Base-by-base conservation (phyloP, 352 stramenopile genomes). In the Phytophthora pini region DNA sequence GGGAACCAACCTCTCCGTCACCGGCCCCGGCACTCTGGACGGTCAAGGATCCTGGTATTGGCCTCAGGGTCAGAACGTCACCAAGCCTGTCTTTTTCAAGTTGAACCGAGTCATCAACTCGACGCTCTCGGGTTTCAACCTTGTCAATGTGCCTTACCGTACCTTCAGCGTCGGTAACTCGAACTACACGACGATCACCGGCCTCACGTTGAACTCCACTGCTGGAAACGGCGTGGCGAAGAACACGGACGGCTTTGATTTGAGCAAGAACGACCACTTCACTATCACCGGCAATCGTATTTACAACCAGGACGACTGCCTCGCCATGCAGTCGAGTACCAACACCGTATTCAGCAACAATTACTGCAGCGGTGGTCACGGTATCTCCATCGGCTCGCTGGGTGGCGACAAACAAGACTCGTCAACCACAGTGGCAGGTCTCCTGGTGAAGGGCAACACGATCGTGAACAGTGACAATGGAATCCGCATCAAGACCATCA, bases 31-130 rank as follows among this genome's bases (percentile, higher is more conserved):
- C 17, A 76, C 67, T 3, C 60, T 81, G 11, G 70, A 81, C 22
- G 73, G 73, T 32, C 69, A 78, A 43, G 69, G 73, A 4, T n/a
- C 45, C 5, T 76, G 56, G 65, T 80, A 80, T 49, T 80, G 72
- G 73, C 56, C 56, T 1, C 61, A 80, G n/a, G 66, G 65, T 2
- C 41, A 64, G n/a, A 54, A 26, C 7, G 39, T 78, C 51, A 73
- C 55, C 4, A 50, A 61, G 4, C 72, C 72, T 0, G 68, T 77
- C 6, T 78, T 80, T 41, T 76, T 80, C 62, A 51, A 52, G 8
- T 22, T 72, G 45, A 55, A 58, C 43, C 39, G 51, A 26, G 58
- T 68, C 12, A n/a, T 55, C 39, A 59, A 61, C 52, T 72, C 65
- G n/a, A 72, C 65, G 22, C 29, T 81, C 1, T 74, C 69, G 20